Evolutionary conservation across 768 basidiomycete species (phyloP).

Genomic region (Hortiboletus campestris): DNA sequence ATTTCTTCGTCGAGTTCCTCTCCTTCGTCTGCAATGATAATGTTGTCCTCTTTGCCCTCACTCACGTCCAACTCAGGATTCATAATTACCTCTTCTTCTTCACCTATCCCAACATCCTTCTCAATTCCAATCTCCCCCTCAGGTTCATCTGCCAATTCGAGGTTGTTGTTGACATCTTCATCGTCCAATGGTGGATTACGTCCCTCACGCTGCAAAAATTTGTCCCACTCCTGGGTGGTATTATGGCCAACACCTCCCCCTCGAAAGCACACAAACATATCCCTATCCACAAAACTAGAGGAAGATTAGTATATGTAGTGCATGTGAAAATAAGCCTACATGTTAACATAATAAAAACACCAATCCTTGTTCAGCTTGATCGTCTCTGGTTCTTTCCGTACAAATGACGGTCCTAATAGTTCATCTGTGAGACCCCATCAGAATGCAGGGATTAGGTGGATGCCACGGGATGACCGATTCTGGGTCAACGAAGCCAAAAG

Average conservation of each 20-base stretch:
- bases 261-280: constrained; percentile 22
- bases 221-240: constrained; percentile 10
- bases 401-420: background rate
- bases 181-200: background rate
- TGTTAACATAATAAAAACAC: constrained; percentile 22
- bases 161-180: too few relatives aligned
- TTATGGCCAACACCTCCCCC: constrained; percentile 34
- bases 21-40: background rate
- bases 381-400: background rate
- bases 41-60: background rate
- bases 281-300: background rate
- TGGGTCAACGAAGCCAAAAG: too few relatives aligned
- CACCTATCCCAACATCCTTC: too few relatives aligned
- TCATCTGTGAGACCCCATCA: too few relatives aligned
- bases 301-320: too few relatives aligned
- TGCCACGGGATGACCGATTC: too few relatives aligned
- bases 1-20: constrained; percentile 10
- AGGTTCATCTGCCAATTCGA: too few relatives aligned
- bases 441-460: too few relatives aligned
- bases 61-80: too few relatives aligned
- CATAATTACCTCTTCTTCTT: too few relatives aligned
- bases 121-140: background rate
- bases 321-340: too few relatives aligned
- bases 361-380: constrained; percentile 20
- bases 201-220: background rate